These are phyloP conservation scores for Russula sp. DNA, from an alignment of 768 basidiomycete species.

Conservation along the genomic window DNA sequence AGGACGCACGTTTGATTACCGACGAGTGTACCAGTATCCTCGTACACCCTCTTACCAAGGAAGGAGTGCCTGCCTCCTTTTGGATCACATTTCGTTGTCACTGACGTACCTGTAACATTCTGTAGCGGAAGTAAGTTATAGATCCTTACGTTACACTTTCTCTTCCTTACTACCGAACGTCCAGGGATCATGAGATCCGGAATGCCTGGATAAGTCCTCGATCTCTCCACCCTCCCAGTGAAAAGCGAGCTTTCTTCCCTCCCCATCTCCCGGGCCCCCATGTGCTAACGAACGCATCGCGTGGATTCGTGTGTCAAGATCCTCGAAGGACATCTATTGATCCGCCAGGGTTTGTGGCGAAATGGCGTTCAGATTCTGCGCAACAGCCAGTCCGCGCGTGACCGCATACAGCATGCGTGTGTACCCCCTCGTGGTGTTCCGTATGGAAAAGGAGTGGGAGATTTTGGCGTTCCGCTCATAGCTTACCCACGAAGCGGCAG, in stretches of 20 bases:
- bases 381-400: no score
- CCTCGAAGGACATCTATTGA: no score
- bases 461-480: no score
- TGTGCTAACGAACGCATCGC: no score
- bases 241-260: constrained; percentile 30
- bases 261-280: no score
- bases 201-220: constrained; percentile 71
- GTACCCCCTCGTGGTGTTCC: no score
- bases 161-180: background rate
- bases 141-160: background rate
- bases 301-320: no score
- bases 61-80: constrained; percentile 45
- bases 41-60: constrained; percentile 67
- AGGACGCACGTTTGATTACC: background rate
- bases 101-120: background rate
- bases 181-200: constrained; percentile 65
- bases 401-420: no score
- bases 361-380: no score
- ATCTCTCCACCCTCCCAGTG: constrained; percentile 52
- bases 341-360: no score
- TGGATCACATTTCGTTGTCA: background rate
- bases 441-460: no score
- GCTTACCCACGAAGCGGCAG: no score
- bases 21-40: constrained; percentile 46
- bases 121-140: constrained; percentile 36